Base-by-base conservation (phyloP, 1,139 yeast genomes). In the Candida sojae region DNA sequence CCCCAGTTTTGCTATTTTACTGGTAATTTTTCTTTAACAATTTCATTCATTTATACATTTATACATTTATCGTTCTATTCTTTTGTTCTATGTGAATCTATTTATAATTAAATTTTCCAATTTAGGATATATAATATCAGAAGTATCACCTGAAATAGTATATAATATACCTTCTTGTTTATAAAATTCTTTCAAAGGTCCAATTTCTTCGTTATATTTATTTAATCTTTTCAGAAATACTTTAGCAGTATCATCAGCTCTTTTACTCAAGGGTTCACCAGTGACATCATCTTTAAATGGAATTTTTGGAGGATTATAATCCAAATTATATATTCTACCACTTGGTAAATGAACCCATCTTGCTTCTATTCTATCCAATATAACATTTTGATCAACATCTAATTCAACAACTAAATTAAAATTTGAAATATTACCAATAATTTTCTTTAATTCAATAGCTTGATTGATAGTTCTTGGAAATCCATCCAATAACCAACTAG, bases 201-300 rank as follows among this genome's bases (percentile, higher is more conserved):
- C 73, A 29, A 91, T 71, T 48, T 83, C 79, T 28, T 67, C 60
- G 46, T 82, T 80, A 63, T 89, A 90, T 44, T 77, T 74, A 43
- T 80, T 83, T 48, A 92, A 68, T 54, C 98, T 71, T 56, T 79
- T 78, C 53, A 79, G 80, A 60, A 91, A 87, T 1, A 86, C 86
- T 52, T 76, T 86, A 1, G 75, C 74, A 0, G 84, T 88, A 61
- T 92, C 98, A 59, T 92, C 98, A 0, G 83, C 76, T 48, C 98
- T 77, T 65, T 90, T 88, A 31, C 79, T 68, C 49, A 92, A 71
- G 1, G 89, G 85, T 60, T 92, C 97, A 0, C 97, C 97, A 0
- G 98, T 92, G 2, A 90, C 61, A 62, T 92, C 97, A 62, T 92
- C 98, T 52, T 70, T 77, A 45, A 89, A 95, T 0, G 91, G 83